Evolutionary conservation across 2,329 filamentous ascomycete genomes (phyloP), one percentile per base, ranked within the genome.

Genomic region (Blastomyces emzantsi): DNA sequence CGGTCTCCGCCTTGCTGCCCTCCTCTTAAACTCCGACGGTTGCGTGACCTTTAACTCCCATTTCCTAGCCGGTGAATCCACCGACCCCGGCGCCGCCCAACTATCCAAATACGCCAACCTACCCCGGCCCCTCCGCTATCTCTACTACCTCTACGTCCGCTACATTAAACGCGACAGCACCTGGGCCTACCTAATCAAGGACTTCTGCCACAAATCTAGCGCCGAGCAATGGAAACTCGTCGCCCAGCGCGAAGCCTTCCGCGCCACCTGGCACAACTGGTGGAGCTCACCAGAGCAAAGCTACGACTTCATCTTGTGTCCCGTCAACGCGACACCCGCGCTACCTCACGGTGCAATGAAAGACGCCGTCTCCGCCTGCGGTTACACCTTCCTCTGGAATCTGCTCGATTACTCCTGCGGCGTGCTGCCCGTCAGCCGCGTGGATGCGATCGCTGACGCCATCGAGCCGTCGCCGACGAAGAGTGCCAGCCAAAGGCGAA

Each of bases 361-460:
- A 68, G 87, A 93, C 69, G 90, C 90, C 2, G 86, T 94, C 55
- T 89, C 88, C 66, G 90, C 87, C 68, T 97, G 92, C 70, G 92
- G 91, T 0, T 97, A 97, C 72, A 97, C 92, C 0, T 96, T 97
- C 73, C 77, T 96, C 63, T 97, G 94, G 79, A 97, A 97, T 70
- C 68, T 97, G 85, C 84, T 97, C 59, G 93, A 97, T 73, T 97
- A 97, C 76, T 85, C 89, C 0, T 84, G 85, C 15, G 92, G 92
- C 47, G 85, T 96, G 45, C 72, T 97, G 28, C 92, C 93, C 0
- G 87, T 97, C 1, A 93, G 90, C 0, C 89, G 92, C 65, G 92
- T 97, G 0, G 89, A 96, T 68, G 71, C 75, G 1, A 79, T 85
- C 52, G 90, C 94, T 71, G 82, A 85, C 66, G 80, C 92, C 0